phyloP scores from a whole-genome alignment of 2,329 filamentous ascomycete genomes.

The Ceratocystis lukuohia region DNA sequence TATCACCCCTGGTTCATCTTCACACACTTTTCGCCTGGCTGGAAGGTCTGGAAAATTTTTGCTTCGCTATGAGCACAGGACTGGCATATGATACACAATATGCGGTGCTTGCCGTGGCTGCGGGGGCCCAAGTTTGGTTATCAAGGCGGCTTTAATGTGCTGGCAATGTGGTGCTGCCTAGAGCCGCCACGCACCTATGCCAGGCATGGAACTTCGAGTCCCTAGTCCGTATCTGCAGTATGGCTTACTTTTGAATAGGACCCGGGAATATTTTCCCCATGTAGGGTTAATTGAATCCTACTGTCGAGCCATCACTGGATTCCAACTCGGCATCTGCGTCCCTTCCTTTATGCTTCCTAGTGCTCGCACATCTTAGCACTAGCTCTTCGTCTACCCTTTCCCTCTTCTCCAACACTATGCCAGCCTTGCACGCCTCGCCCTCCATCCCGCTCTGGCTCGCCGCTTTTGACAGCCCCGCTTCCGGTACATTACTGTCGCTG shows the following conservation, averaged over 20 bases:
- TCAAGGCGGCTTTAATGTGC: too few relatives aligned
- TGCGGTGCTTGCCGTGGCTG: too few relatives aligned
- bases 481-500: background rate
- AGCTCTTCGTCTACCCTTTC: background rate
- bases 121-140: too few relatives aligned
- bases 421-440: background rate
- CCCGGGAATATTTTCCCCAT: background rate
- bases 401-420: background rate
- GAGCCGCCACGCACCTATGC: too few relatives aligned
- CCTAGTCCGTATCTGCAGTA: background rate
- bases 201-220: too few relatives aligned
- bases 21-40: too few relatives aligned
- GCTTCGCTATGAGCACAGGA: too few relatives aligned
- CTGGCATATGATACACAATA: too few relatives aligned
- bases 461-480: background rate
- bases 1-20: too few relatives aligned
- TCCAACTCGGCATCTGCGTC: background rate
- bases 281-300: background rate
- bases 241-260: background rate
- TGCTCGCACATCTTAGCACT: background rate
- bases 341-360: background rate
- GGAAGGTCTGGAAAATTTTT: too few relatives aligned
- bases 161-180: too few relatives aligned
- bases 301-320: background rate
- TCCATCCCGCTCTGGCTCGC: background rate